phyloP scores from a whole-genome alignment of 257 asterid genomes.

The Solanum sejunctum region DNA sequence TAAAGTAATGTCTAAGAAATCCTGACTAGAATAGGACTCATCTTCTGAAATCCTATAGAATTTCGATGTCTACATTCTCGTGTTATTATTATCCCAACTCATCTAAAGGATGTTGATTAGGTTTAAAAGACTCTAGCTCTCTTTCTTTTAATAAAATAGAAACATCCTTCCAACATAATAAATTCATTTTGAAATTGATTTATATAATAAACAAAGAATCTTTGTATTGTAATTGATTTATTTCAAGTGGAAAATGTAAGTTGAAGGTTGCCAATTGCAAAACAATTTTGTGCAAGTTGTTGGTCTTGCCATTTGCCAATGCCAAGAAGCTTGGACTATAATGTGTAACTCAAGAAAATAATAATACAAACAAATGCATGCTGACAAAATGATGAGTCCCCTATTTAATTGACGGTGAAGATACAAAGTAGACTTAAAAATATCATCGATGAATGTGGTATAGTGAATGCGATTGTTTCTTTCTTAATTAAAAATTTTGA shows the following conservation, averaged over 20 bases:
- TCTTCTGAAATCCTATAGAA: too few species aligned
- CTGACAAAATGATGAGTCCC: neutral
- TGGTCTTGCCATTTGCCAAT: neutral
- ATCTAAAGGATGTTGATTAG: neutral
- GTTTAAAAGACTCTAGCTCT: neutral
- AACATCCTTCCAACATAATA: neutral
- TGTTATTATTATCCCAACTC: neutral
- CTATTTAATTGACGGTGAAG: neutral
- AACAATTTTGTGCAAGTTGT: neutral
- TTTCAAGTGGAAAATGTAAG: neutral
- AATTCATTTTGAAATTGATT: neutral
- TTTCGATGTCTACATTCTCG: too few species aligned
- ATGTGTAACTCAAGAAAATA: neutral
- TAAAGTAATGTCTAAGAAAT: rapidly evolving
- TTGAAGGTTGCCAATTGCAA: neutral
- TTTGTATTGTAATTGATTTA: neutral
- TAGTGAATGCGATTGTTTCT: rapidly evolving
- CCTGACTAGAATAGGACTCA: too few species aligned
- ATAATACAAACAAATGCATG: neutral
- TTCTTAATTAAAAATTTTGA: too few species aligned
- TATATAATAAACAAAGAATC: neutral
- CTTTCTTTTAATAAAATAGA: neutral
- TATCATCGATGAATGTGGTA: rapidly evolving
- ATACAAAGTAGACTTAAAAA: neutral
- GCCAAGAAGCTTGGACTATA: neutral